phyloP scores from a whole-genome alignment of 495 filamentous ascomycete genomes.

The Cenococcum geophilum region DNA sequence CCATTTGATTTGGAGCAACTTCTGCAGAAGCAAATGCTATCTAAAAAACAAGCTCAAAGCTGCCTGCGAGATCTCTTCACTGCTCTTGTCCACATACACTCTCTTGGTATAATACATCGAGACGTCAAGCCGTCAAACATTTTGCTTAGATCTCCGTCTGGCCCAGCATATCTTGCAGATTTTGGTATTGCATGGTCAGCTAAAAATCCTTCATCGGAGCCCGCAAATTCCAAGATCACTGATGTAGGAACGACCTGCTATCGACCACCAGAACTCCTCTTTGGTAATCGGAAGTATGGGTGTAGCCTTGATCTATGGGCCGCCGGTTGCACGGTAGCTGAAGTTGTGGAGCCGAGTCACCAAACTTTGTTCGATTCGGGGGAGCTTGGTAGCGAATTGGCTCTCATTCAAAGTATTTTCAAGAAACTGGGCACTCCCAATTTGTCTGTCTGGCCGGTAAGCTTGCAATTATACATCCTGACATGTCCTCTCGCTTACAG shows the following conservation, averaged over 20 bases:
- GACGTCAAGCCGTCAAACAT: constrained; percentile 93
- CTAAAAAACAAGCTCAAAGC: constrained; percentile 41
- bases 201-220: constrained; percentile 54
- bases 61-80: constrained; percentile 62
- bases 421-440: constrained; percentile 79
- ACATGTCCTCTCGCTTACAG: constrained; percentile 3
- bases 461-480: constrained; percentile 11
- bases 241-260: constrained; percentile 93
- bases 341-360: constrained; percentile 42
- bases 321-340: constrained; percentile 76
- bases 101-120: constrained; percentile 73
- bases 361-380: constrained; percentile 73
- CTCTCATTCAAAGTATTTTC: constrained; percentile 86
- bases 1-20: constrained; percentile 62
- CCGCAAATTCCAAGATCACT: constrained; percentile 64
- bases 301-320: constrained; percentile 80
- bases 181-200: constrained; percentile 88
- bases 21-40: constrained; percentile 45
- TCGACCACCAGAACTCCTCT: constrained; percentile 82
- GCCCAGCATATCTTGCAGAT: constrained; percentile 73
- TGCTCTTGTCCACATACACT: constrained; percentile 67
- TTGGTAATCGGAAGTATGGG: constrained; percentile 70
- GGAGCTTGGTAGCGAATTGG: constrained; percentile 85
- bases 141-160: constrained; percentile 59
- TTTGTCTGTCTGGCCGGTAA: constrained; percentile 68